Evolutionary conservation across 176 grass and related monocot genomes (phyloP).

Genomic region (Oropetium thomaeum): DNA sequence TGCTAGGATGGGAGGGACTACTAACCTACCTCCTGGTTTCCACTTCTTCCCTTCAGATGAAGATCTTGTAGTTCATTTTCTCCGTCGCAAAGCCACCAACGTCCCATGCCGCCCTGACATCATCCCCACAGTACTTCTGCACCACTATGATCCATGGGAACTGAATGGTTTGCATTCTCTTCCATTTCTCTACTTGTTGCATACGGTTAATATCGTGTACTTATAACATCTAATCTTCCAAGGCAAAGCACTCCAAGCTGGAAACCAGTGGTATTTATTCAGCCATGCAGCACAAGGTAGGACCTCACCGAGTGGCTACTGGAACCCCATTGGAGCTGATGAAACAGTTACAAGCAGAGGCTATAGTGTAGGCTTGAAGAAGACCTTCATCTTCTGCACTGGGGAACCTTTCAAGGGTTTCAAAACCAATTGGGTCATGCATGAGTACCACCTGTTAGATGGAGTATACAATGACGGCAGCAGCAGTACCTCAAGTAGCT

Average conservation of each 20-base stretch:
- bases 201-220: background rate
- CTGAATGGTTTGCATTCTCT: constrained; percentile 43
- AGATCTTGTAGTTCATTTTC: constrained; percentile 76
- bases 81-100: constrained; percentile 51
- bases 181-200: background rate
- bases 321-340: constrained; percentile 43
- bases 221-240: constrained; percentile 7
- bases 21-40: constrained; percentile 75
- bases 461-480: constrained; percentile 12
- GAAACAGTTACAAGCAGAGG: constrained; percentile 46
- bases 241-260: constrained; percentile 74
- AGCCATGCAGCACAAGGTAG: constrained; percentile 37
- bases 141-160: constrained; percentile 69
- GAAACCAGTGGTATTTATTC: constrained; percentile 73
- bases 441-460: constrained; percentile 73
- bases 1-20: constrained; percentile 50
- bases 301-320: constrained; percentile 50
- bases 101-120: constrained; percentile 69
- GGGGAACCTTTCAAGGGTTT: constrained; percentile 49
- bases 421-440: constrained; percentile 87
- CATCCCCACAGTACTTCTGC: constrained; percentile 58
- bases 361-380: constrained; percentile 55
- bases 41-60: constrained; percentile 90
- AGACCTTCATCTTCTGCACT: constrained; percentile 62
- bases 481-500: constrained; percentile 16